Evolutionary conservation across 129 eudicot species (phyloP).

Genomic region (Chrysanthemum makinoi): DNA sequence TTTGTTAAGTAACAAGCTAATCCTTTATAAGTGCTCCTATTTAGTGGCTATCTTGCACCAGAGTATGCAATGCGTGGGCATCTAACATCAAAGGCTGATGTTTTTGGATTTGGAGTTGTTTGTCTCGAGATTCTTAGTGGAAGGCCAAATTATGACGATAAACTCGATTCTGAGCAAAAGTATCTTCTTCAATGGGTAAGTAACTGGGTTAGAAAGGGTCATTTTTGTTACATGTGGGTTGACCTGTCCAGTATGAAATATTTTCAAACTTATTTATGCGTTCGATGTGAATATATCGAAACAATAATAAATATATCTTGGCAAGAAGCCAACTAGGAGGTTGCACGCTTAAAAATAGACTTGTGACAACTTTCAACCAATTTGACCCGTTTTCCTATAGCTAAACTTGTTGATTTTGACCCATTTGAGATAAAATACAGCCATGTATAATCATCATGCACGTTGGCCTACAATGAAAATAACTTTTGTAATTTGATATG

Average conservation of each 20-base stretch:
- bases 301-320: no score
- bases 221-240: neutral
- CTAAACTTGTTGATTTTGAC: neutral
- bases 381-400: neutral
- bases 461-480: neutral
- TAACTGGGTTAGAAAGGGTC: neutral
- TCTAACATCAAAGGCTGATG: constrained; percentile 67
- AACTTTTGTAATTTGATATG: neutral
- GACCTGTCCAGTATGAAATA: no score
- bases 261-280: no score
- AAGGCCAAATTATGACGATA: constrained; percentile 48
- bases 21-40: neutral
- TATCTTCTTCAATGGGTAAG: constrained; percentile 73
- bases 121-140: constrained; percentile 65
- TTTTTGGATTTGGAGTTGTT: constrained; percentile 69
- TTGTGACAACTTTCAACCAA: neutral
- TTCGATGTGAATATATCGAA: no score
- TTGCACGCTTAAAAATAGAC: neutral
- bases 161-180: constrained; percentile 40
- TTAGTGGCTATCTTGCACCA: constrained; percentile 66
- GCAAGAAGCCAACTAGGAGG: neutral
- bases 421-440: no score
- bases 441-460: neutral
- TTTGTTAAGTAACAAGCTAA: constrained; percentile 3
- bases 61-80: constrained; percentile 80